These are phyloP conservation scores for Tolypocladium guangdongense DNA, from an alignment of 2,329 filamentous ascomycete species.

Conservation along the genomic window DNA sequence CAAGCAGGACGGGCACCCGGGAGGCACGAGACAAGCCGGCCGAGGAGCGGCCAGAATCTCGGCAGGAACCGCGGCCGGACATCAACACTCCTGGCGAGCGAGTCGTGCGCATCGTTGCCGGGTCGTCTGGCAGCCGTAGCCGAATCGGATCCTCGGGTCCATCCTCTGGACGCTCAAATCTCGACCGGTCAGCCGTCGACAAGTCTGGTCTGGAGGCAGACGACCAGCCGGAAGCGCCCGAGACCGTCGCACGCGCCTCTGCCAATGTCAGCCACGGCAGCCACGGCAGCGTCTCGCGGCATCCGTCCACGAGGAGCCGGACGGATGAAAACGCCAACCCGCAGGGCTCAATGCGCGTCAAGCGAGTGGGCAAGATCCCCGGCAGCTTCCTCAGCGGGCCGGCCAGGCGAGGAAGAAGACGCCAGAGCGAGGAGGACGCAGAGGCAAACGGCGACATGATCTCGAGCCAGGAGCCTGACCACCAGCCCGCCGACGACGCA, in stretches of 20 bases:
- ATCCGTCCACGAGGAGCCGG: conserved; percentile 37
- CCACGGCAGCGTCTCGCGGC: conserved; percentile 42
- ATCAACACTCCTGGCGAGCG: conserved; percentile 45
- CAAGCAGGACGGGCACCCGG: conserved; percentile 28
- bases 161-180: conserved; percentile 23
- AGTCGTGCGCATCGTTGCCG: conserved; percentile 43
- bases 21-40: conserved; percentile 31
- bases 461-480: conserved; percentile 31
- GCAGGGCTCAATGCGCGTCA: conserved; percentile 67
- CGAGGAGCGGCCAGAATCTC: conserved; percentile 26
- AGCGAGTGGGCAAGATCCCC: conserved; percentile 62
- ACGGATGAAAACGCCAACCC: conserved; percentile 53
- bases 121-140: conserved; percentile 36
- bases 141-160: conserved; percentile 24
- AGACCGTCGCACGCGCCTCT: conserved; percentile 37
- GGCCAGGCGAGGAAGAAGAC: conserved; percentile 60
- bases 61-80: conserved; percentile 25
- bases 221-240: conserved; percentile 36
- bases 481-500: conserved; percentile 26
- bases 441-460: conserved; percentile 30
- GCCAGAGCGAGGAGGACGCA: conserved; percentile 56
- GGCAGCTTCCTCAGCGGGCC: conserved; percentile 73
- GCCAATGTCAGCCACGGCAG: conserved; percentile 35
- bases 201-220: conserved; percentile 29
- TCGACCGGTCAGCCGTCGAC: conserved; percentile 22